Percentiles rank a stretch among this genome's conserved stretches.
Evolutionary conservation across 1,139 yeast genomes (phyloP).

Genomic region (Yueomyces sp.): DNA sequence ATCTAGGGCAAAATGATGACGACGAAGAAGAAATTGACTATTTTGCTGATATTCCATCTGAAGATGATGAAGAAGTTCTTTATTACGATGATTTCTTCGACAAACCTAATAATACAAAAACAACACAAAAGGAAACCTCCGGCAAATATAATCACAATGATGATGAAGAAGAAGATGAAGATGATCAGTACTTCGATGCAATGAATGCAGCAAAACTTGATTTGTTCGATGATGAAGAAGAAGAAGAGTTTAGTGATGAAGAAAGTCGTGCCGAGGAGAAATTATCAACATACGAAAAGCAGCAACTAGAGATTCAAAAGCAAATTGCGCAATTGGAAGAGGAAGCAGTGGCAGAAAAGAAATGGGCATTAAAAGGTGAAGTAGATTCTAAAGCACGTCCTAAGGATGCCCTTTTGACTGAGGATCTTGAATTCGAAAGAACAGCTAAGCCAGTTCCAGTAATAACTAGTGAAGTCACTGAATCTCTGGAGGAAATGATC

Average conservation of each 20-base stretch:
- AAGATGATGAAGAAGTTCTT: slow-evolving; percentile 55
- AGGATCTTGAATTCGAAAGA: slow-evolving; percentile 60
- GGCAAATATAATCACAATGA: slow-evolving; percentile 19
- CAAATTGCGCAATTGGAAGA: slow-evolving; percentile 73
- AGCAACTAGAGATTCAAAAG: slow-evolving; percentile 60
- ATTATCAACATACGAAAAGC: slow-evolving; percentile 72
- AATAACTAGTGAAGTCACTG: slow-evolving; percentile 79
- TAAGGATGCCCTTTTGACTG: slow-evolving; percentile 61
- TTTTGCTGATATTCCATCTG: slow-evolving; percentile 47
- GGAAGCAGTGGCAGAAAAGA: slow-evolving; percentile 81
- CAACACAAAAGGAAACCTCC: slow-evolving; percentile 5
- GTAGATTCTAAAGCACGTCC: slow-evolving; percentile 75
- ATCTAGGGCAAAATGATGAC: slow-evolving; percentile 31
- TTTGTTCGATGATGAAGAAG: slow-evolving; percentile 42
- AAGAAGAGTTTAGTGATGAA: slow-evolving; percentile 7
- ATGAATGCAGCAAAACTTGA: slow-evolving; percentile 51
- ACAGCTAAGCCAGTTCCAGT: slow-evolving; percentile 82
- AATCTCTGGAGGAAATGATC: slow-evolving; percentile 76
- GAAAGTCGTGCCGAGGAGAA: slow-evolving; percentile 29
- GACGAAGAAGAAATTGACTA: slow-evolving; percentile 50
- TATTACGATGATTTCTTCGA: slow-evolving; percentile 70
- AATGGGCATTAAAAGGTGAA: slow-evolving; percentile 94
- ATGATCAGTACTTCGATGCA: slow-evolving; percentile 41
- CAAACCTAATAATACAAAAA: slow-evolving; percentile 27
- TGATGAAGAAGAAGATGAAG: slow-evolving; percentile 29